phyloP scores from a whole-genome alignment of 169 alveolate species.

The Babesia ovis region DNA sequence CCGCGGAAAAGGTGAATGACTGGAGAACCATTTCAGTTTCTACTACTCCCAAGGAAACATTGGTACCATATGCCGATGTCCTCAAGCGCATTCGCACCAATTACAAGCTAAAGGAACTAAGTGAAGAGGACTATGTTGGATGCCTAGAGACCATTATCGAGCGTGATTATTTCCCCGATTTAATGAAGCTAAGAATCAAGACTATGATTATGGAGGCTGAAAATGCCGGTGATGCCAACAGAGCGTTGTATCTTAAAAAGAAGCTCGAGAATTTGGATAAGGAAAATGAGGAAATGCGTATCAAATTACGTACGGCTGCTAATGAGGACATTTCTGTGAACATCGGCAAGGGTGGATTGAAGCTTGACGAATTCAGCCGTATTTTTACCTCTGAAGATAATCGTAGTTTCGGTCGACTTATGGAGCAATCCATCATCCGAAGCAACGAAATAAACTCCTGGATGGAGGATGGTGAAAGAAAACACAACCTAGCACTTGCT shows the following conservation, averaged over 20 bases:
- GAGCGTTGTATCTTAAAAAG: slow-evolving; percentile 4
- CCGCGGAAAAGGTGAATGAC: background rate
- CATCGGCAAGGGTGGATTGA: slow-evolving; percentile 68
- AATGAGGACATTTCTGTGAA: slow-evolving; percentile 66
- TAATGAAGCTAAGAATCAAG: slow-evolving; percentile 50
- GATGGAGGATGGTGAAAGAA: slow-evolving; percentile 62
- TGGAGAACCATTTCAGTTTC: slow-evolving; percentile 14
- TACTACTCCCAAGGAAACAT: slow-evolving; percentile 15
- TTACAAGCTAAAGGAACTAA: slow-evolving; percentile 47
- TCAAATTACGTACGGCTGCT: slow-evolving; percentile 19
- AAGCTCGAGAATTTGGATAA: slow-evolving; percentile 11
- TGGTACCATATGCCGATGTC: slow-evolving; percentile 39
- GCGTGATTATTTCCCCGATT: slow-evolving; percentile 73
- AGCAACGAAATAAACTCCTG: slow-evolving; percentile 46
- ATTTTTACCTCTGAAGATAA: slow-evolving; percentile 76
- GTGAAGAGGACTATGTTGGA: slow-evolving; percentile 75
- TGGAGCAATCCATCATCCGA: slow-evolving; percentile 57
- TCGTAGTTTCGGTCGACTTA: slow-evolving; percentile 67
- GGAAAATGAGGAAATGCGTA: slow-evolving; percentile 12
- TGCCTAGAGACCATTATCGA: slow-evolving; percentile 73
- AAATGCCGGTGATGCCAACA: slow-evolving; percentile 8
- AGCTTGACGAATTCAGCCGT: slow-evolving; percentile 69
- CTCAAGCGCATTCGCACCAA: slow-evolving; percentile 26
- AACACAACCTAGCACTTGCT: slow-evolving; percentile 63
- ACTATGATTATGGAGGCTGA: slow-evolving; percentile 40